Base-by-base conservation (phyloP, 1,139 yeast species). In the Debaryomyces sp. region DNA sequence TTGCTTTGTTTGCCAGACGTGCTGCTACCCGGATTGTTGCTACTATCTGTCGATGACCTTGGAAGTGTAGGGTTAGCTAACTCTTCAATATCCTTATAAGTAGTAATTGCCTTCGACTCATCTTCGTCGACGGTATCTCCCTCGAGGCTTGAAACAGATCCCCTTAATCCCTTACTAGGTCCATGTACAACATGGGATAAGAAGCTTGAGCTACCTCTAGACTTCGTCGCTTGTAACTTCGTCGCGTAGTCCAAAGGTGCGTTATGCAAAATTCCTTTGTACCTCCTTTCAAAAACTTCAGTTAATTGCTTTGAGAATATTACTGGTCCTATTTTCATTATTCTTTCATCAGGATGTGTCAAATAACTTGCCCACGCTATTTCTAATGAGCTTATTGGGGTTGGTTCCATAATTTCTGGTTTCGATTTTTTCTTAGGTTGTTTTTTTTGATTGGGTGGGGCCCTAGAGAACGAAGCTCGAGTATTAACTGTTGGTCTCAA, bases 281-380 rank as follows among this genome's bases (percentile, higher is more conserved):
- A 72, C 54, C 77, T 84, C 58, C 72, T 80, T 50, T 86, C 89
- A 55, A 87, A 78, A 0, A 52, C 41, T 2, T 79, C 85, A 0
- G 84, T 81, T 0, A 61, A 39, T 29, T 67, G 67, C 47, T 61
- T 67, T 29, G 63, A 64, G 2, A 66, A 75, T 45, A 70, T 66
- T 0, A 74, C 80, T 13, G 76, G 75, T 0, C 95, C 97, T 17
- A 81, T 77, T 53, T 82, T 82, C 45, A 90, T 56, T 1, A 91
- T 78, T 48, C 96, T 75, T 65, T 92, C 98, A 45, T 87, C 85
- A 2, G 80, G 71, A 57, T 81, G 82, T 12, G 69, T 71, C 51
- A 91, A 71, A 55, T 78, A 80, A 40, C 73, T 68, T 10, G 81
- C 75, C 90, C 94, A 90, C 27, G 88, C 87, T 22, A 81, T 68